Evolutionary conservation across 2,329 filamentous ascomycete genomes (phyloP).

Genomic region (Nemania serpens): DNA sequence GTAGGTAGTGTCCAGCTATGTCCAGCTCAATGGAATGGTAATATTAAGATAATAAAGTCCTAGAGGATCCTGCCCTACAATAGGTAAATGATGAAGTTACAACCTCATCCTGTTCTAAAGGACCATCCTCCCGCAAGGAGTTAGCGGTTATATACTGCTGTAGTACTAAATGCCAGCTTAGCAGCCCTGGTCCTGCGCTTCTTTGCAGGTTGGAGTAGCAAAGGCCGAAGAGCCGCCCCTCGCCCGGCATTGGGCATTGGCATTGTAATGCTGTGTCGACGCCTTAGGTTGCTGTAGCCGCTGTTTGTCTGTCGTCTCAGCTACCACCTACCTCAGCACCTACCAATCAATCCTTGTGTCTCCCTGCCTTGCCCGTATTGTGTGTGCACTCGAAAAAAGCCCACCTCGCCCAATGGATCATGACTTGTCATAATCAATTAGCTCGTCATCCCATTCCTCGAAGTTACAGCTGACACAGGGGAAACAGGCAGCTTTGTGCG

Average conservation of each 20-base stretch:
- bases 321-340: not conserved
- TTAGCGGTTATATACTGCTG: no score
- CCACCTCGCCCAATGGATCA: constrained; percentile 27
- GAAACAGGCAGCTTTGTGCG: constrained; percentile 32
- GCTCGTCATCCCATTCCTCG: constrained; percentile 16
- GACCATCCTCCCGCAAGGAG: not conserved
- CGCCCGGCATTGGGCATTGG: constrained; percentile 12
- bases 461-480: constrained; percentile 14
- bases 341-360: constrained; percentile 27
- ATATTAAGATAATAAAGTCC: not conserved
- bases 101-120: not conserved
- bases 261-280: constrained; percentile 6
- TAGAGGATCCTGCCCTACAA: not conserved
- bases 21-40: not conserved
- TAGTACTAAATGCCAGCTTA: not conserved
- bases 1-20: no score
- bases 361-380: constrained; percentile 17
- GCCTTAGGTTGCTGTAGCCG: constrained; percentile 16
- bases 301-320: constrained; percentile 32
- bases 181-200: no score
- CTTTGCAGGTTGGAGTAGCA: not conserved
- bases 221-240: constrained; percentile 11
- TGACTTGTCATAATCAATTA: constrained; percentile 30
- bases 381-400: constrained; percentile 16
- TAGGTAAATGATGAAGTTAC: not conserved